Evolutionary conservation across 805 yeast genomes (phyloP).

Genomic region (Blastobotrys attinorum): DNA sequence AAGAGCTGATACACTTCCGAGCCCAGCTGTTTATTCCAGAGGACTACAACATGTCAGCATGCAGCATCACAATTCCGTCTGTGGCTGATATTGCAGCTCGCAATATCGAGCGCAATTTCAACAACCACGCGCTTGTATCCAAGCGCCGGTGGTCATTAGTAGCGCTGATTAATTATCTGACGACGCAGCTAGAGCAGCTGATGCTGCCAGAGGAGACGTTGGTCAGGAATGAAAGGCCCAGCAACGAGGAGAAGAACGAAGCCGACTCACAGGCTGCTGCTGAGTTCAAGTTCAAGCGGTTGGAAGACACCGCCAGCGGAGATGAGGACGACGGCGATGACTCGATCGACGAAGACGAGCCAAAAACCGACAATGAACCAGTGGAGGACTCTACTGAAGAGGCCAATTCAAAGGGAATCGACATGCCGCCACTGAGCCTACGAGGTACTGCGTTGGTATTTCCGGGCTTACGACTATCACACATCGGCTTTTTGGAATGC

Average conservation of each 20-base stretch:
- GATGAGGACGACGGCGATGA: neutral
- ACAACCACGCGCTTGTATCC: slow-evolving; percentile 14
- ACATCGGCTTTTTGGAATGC: slow-evolving; percentile 30
- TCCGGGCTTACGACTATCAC: slow-evolving; percentile 26
- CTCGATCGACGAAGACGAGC: neutral
- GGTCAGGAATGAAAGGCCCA: neutral
- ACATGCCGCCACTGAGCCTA: slow-evolving; percentile 6
- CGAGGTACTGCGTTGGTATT: slow-evolving; percentile 30
- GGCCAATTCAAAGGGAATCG: slow-evolving; percentile 1
- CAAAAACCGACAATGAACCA: neutral
- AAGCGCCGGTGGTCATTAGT: slow-evolving; percentile 14
- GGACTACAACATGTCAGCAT: slow-evolving; percentile 15
- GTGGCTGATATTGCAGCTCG: slow-evolving; percentile 10
- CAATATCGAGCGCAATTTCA: slow-evolving; percentile 18
- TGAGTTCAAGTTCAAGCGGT: neutral
- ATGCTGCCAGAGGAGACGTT: slow-evolving; percentile 14
- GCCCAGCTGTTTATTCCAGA: slow-evolving; percentile 14
- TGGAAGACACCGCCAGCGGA: neutral
- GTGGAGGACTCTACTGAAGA: slow-evolving; percentile 16
- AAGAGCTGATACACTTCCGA: slow-evolving; percentile 10
- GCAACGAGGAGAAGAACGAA: neutral
- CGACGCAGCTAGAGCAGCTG: slow-evolving; percentile 11
- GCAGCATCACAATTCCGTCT: slow-evolving; percentile 12
- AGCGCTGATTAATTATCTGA: slow-evolving; percentile 17
- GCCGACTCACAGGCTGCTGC: neutral